These are phyloP conservation scores for Serendipita vermifera DNA, from an alignment of 768 basidiomycete genomes.

Conservation along the genomic window DNA sequence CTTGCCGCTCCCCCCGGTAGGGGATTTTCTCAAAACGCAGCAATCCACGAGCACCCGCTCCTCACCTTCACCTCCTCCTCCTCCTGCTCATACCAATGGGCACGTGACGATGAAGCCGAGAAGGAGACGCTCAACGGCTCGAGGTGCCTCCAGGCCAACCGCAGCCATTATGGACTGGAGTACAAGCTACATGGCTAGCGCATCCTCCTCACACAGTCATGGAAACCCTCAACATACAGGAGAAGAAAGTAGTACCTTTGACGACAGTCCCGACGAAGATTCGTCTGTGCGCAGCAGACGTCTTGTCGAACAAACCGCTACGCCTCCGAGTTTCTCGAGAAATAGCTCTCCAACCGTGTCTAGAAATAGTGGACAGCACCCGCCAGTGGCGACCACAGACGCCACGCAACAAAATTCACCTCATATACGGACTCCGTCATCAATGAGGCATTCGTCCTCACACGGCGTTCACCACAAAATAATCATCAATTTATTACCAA, in stretches of 20 bases:
- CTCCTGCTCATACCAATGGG: background rate
- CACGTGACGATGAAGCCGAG: background rate
- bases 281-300: too few relatives aligned
- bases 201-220: slow-evolving; percentile 38
- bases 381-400: background rate
- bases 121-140: slow-evolving; percentile 11
- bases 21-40: background rate
- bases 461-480: background rate
- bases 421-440: background rate
- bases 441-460: background rate
- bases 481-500: background rate
- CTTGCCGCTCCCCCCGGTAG: background rate
- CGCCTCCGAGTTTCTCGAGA: background rate
- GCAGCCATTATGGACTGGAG: slow-evolving; percentile 48
- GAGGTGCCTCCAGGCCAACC: slow-evolving; percentile 10
- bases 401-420: too few relatives aligned
- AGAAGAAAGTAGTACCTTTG: slow-evolving; percentile 22
- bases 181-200: slow-evolving; percentile 73
- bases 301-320: background rate
- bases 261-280: slow-evolving; percentile 4
- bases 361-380: too few relatives aligned
- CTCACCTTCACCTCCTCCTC: slow-evolving; percentile 15
- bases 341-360: background rate
- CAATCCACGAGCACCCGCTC: slow-evolving; percentile 13
- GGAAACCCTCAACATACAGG: background rate